These are phyloP conservation scores for Rhizophora mangle DNA, from an alignment of 345 rosid genomes.

Conservation along the genomic window DNA sequence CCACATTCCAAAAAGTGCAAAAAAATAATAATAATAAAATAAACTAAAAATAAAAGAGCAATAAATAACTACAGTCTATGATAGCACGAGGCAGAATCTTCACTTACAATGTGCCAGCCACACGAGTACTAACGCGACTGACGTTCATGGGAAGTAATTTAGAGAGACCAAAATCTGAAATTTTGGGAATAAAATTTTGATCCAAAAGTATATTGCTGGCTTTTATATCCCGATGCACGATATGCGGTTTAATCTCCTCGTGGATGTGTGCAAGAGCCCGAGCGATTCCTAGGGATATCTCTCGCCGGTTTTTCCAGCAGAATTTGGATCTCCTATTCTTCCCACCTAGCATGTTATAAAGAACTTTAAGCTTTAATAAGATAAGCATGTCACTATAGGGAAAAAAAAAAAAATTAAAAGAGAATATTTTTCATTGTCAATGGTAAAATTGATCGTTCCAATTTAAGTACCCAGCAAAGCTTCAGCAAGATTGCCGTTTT, in stretches of 20 bases:
- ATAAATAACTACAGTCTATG: too few relatives aligned
- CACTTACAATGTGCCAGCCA: constrained; percentile 48
- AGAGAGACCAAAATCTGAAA: constrained; percentile 46
- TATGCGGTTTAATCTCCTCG: constrained; percentile 35
- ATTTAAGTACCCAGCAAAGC: constrained; percentile 20
- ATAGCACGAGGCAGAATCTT: too few relatives aligned
- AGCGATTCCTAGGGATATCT: constrained; percentile 31
- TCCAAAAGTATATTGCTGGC: constrained; percentile 44
- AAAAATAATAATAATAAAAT: too few relatives aligned
- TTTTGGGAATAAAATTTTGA: constrained; percentile 33
- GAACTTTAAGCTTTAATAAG: too few relatives aligned
- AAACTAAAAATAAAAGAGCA: too few relatives aligned
- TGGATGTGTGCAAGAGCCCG: constrained; percentile 39
- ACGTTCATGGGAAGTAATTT: constrained; percentile 25
- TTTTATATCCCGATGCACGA: constrained; percentile 45
- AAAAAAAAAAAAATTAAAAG: too few relatives aligned
- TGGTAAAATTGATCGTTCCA: too few relatives aligned
- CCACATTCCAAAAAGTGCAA: too few relatives aligned
- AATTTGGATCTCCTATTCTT: constrained; percentile 22
- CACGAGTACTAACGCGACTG: constrained; percentile 35
- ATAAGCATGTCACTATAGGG: too few relatives aligned
- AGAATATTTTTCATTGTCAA: too few relatives aligned
- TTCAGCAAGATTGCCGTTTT: constrained; percentile 30
- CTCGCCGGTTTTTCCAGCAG: constrained; percentile 29
- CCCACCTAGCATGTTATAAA: constrained; percentile 17